Base-by-base conservation (phyloP, 1,284 basidiomycete genomes). In the Ustilago crameri region DNA sequence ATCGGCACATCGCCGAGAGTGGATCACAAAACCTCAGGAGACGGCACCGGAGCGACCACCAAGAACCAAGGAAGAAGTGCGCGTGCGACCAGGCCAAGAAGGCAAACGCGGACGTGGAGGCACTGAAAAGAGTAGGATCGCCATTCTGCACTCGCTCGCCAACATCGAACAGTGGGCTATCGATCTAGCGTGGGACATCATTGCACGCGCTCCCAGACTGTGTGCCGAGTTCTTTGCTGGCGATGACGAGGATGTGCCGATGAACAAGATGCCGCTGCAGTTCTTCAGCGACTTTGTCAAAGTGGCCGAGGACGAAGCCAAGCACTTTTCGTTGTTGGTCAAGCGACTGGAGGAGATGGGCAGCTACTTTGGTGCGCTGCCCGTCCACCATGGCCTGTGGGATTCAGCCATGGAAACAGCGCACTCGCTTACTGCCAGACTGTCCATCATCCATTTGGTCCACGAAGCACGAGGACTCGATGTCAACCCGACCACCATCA, bases 141-240 rank as follows among this genome's bases (percentile, higher is more conserved):
- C 89, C 5, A 88, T 93, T 88, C 85, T 94, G 20, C 87, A 93
- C 84, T 91, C 92, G 2, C 85, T 94, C 5, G 92, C 93, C 1
- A 93, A 93, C 81, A 93, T 95, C 51, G 93, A 94, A 77, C 92
- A 93, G 80, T 95, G 92, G 90, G 93, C 93, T 17, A 81, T 83
- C 30, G 82, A 84, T 51, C 69, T 84, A n/a, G 80, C 84, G 2
- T 83, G 80, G 64, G 82, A 84, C 77, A 93, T 93, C 64, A 91
- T 93, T 78, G 91, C 89, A 3, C 88, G 91, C 14, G 78, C 68
- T 12, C 75, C 76, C 26, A 54, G 68, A 24, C 66, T 81, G 17
- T 78, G 69, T 26, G 79, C 78, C 2, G 40, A 41, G 3, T 64
- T 70, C 49, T 66, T 65, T 44, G 34, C 42, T 8, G 47, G 32